These are phyloP conservation scores for Backusella macrospora DNA, from an alignment of 192 early-diverging fungal species.

Conservation along the genomic window DNA sequence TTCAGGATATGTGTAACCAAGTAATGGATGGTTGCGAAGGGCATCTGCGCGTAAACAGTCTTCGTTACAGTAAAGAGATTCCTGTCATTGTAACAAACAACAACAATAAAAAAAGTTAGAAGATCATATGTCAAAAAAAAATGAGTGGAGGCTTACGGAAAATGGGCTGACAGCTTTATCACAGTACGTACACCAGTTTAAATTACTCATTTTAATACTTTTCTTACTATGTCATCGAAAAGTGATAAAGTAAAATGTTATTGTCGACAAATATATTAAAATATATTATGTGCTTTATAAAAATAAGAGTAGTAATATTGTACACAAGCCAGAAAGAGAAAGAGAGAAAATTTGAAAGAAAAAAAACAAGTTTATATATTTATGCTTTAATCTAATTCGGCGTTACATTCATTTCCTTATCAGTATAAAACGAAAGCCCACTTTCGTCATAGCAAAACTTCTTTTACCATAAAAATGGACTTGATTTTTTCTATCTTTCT, in stretches of 20 bases:
- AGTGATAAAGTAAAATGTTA: not conserved
- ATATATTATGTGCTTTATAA: not conserved
- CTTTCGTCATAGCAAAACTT: not conserved
- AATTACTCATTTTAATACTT: slow-evolving; percentile 31
- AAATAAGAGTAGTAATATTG: not conserved
- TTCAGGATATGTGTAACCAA: slow-evolving; percentile 40
- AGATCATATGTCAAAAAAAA: not conserved
- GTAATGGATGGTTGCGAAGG: slow-evolving; percentile 35
- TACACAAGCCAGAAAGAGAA: not conserved
- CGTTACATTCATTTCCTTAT: not conserved
- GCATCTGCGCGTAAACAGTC: slow-evolving; percentile 37
- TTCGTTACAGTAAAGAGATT: slow-evolving; percentile 44
- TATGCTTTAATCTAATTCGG: not conserved
- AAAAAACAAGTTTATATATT: not conserved
- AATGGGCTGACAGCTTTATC: slow-evolving; percentile 38
- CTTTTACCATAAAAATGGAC: not conserved
- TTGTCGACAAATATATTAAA: not conserved
- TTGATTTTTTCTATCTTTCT: no score
- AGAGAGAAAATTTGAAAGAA: not conserved
- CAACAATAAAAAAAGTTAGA: not conserved
- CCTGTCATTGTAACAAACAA: slow-evolving; percentile 21
- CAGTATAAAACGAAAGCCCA: not conserved
- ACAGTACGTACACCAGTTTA: slow-evolving; percentile 40
- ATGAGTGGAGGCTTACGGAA: slow-evolving; percentile 27
- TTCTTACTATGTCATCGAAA: not conserved